These are phyloP conservation scores for Aspergillus jensenii DNA, from an alignment of 2,329 filamentous ascomycete genomes.

Conservation along the genomic window DNA sequence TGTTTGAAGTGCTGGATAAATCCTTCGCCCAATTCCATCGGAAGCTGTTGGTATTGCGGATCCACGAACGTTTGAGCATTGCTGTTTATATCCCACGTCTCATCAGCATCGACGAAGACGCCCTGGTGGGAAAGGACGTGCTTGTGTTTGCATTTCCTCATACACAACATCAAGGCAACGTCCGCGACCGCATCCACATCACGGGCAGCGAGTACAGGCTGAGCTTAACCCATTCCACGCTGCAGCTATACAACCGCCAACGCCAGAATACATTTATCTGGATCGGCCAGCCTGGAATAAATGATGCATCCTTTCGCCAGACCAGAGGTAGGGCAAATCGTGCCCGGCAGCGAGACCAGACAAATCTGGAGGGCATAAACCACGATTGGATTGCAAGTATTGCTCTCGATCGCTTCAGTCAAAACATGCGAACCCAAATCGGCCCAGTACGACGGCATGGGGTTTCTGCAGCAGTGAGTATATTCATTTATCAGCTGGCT, in stretches of 20 bases:
- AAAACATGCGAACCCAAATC: not conserved
- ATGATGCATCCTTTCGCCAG: not conserved
- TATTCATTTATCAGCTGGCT: too few species aligned
- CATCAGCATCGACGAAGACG: not conserved
- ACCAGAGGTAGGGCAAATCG: not conserved
- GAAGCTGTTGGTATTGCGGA: not conserved
- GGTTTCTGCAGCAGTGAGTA: not conserved
- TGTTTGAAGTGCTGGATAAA: not conserved
- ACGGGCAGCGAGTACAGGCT: not conserved
- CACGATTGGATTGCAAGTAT: not conserved
- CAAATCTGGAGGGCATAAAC: not conserved
- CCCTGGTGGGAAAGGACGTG: not conserved
- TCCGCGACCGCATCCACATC: not conserved
- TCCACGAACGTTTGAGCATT: not conserved
- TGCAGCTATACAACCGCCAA: not conserved
- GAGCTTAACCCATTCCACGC: not conserved
- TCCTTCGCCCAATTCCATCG: not conserved
- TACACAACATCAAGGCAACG: not conserved
- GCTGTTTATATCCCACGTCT: not conserved
- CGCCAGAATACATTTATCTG: constrained; percentile 3
- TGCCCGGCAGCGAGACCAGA: not conserved
- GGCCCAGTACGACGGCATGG: not conserved
- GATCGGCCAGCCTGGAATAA: not conserved
- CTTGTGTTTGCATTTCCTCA: not conserved
- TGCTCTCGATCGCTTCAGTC: not conserved